These are phyloP conservation scores for Alternaria novae-zelandiae DNA, from an alignment of 2,329 filamentous ascomycete species.

Conservation along the genomic window DNA sequence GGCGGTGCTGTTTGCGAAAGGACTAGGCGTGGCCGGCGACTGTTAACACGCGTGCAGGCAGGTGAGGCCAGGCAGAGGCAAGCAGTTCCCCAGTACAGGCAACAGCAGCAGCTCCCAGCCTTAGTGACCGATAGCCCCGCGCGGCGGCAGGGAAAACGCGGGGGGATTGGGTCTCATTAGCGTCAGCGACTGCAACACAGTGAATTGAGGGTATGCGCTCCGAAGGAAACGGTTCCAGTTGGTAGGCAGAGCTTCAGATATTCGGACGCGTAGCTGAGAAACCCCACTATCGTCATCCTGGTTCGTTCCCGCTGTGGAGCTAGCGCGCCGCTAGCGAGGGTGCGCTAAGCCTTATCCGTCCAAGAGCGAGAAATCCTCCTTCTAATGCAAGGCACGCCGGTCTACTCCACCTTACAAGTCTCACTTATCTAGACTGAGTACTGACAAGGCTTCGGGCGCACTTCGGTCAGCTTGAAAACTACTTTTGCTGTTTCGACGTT, in stretches of 20 bases:
- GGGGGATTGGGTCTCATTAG: slow-evolving; percentile 34
- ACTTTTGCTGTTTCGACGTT: neutral
- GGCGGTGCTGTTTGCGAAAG: slow-evolving; percentile 22
- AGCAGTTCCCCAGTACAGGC: slow-evolving; percentile 30
- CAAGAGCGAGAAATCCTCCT: slow-evolving; percentile 8
- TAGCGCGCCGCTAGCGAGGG: slow-evolving; percentile 9
- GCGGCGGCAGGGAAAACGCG: slow-evolving; percentile 20
- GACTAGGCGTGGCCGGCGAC: slow-evolving; percentile 23
- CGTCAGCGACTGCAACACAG: slow-evolving; percentile 14
- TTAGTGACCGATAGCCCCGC: slow-evolving; percentile 32
- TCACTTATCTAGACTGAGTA: neutral
- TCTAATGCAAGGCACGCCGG: slow-evolving; percentile 18
- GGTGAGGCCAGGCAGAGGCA: slow-evolving; percentile 30
- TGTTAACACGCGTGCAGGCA: slow-evolving; percentile 18
- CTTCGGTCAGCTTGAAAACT: slow-evolving; percentile 5
- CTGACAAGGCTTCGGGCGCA: slow-evolving; percentile 1
- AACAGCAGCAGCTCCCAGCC: slow-evolving; percentile 31
- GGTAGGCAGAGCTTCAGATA: slow-evolving; percentile 63
- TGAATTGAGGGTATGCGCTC: neutral
- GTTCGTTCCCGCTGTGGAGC: slow-evolving; percentile 7
- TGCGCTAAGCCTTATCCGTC: slow-evolving; percentile 6
- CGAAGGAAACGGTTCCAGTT: neutral
- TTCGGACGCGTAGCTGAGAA: slow-evolving; percentile 3
- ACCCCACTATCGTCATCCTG: slow-evolving; percentile 15
- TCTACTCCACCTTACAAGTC: slow-evolving; percentile 12